Evolutionary conservation across 1,284 basidiomycete genomes (phyloP), one percentile per base, ranked within the genome.

Genomic region (Boletus sp.): DNA sequence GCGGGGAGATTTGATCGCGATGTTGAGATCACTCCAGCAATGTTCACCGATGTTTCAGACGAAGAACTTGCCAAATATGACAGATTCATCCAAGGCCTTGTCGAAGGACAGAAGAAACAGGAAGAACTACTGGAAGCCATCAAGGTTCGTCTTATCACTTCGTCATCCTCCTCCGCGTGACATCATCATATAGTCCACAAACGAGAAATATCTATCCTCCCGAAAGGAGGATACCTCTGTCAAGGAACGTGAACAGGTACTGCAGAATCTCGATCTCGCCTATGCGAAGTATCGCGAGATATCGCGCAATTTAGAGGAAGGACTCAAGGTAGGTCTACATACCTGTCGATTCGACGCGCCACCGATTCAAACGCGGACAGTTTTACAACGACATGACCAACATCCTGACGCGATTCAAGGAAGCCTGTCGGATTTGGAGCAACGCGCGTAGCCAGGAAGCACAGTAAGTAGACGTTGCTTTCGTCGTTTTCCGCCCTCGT

Each of bases 241-340:
- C 8, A 91, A 89, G 61, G 84, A 86, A 35, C 78, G 94, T n/a
- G 91, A 96, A 68, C 73, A 79, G 50, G 86, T 86, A 0, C 69
- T 98, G 34, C 92, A 94, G 61, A 84, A 84, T n/a, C 81, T 97
- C 43, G 91, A 96, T 57, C 68, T 87, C 29, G 90, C 92, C 0
- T 91, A 92, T 67, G 84, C 85, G 69, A 92, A 92, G 62, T 96
- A 94, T 68, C 77, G 81, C 41, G 94, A 97, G 67, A 88, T 96
- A 14, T 75, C 74, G 2, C 80, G 82, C 46, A 93, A 97, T 64
- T 73, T 95, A 10, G 84, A 90, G 44, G 94, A 97, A 64, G 94
- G 94, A 2, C 76, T 91, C 56, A 86, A 92, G 72, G 89, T 85
- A 55, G 25, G 27, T 22, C 3, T 20, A 29, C n/a, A 3, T 22